Base-by-base conservation (phyloP, 345 rosid species). In the Hibiscus syriacus region DNA sequence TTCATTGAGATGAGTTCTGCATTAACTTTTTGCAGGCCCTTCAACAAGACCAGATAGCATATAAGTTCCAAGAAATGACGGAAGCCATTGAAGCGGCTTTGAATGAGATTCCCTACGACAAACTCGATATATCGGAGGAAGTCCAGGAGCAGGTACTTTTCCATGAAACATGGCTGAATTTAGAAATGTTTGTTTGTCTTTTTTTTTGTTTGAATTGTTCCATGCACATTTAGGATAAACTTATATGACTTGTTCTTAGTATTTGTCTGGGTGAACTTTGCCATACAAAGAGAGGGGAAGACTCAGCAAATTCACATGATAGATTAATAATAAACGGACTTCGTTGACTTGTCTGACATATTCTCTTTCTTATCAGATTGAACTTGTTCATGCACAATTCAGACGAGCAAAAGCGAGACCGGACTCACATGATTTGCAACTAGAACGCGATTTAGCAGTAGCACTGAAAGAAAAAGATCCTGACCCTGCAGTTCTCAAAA, bases 341-440 rank as follows among this genome's bases (percentile, higher is more conserved):
- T 29, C 32, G 64, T 17, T 34, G 50, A 62, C 49, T 3, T 69
- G 56, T 26, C 12, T 16, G 36, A 26, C 25, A 16, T 22, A 3
- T 50, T 41, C 48, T 2, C 0, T 29, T 5, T 64, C 75, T 60
- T 72, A 50, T 56, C 77, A 94, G 99, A 81, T 86, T 49, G 89
- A 89, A 73, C 92, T 94, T 61, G 96, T 91, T 52, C 99, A 91
- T 70, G 66, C 84, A 66, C 99, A 94, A 64, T 90, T 91, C 56
- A 86, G 65, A 79, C 85, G 99, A 78, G 99, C 99, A 49, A 86
- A 74, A 73, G 90, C 63, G 70, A 87, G 76, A 70, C 74, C 68
- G 17, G 93, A 85, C 11, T 77, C 78, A 2, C 82, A 57, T 69
- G 97, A 91, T 80, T 64, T 73, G 53, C 90, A 89, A 73, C 85